Conservation (phyloP, 192 early-diverging fungal species). For the Coemansia sp. region DNA sequence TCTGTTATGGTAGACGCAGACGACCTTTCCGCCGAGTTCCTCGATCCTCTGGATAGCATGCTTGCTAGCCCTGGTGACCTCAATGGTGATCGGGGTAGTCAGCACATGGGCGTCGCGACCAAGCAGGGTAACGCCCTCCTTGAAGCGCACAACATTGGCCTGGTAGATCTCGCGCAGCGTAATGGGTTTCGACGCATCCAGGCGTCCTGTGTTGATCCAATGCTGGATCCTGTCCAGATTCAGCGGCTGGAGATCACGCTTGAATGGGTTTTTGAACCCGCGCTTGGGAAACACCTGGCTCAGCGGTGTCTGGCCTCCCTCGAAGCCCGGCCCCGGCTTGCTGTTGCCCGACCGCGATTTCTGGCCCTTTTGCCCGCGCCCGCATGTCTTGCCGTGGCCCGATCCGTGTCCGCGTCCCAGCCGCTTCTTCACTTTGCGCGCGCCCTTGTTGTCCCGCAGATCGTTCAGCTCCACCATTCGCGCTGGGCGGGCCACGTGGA, state of each 20-base stretch:
- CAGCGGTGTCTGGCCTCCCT: constrained; percentile 92
- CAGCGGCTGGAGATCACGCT: constrained; percentile 65
- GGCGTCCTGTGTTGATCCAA: constrained; percentile 82
- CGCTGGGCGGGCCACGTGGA: constrained; percentile 20
- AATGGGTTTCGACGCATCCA: constrained; percentile 79
- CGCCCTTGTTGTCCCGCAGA: constrained; percentile 46
- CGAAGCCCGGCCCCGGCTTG: constrained; percentile 79
- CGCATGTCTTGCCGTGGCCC: constrained; percentile 87
- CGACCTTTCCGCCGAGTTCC: constrained; percentile 75
- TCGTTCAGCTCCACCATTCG: constrained; percentile 32
- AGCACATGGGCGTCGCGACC: constrained; percentile 79
- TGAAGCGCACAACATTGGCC: constrained; percentile 49
- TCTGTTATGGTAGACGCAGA: constrained; percentile 77
- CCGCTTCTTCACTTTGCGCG: constrained; percentile 56
- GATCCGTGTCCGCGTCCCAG: constrained; percentile 83
- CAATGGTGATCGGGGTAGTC: constrained; percentile 75
- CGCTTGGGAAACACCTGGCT: constrained; percentile 81
- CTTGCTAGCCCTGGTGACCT: constrained; percentile 79
- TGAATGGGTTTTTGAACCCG: constrained; percentile 71
- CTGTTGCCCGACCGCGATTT: constrained; percentile 76
- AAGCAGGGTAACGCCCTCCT: constrained; percentile 86
- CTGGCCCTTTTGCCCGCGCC: constrained; percentile 90
- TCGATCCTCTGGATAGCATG: constrained; percentile 82
- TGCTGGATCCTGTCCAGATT: constrained; percentile 89
- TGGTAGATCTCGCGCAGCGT: constrained; percentile 65